Evolutionary conservation across 306 rosid species (phyloP).

Genomic region (Senna tora): DNA sequence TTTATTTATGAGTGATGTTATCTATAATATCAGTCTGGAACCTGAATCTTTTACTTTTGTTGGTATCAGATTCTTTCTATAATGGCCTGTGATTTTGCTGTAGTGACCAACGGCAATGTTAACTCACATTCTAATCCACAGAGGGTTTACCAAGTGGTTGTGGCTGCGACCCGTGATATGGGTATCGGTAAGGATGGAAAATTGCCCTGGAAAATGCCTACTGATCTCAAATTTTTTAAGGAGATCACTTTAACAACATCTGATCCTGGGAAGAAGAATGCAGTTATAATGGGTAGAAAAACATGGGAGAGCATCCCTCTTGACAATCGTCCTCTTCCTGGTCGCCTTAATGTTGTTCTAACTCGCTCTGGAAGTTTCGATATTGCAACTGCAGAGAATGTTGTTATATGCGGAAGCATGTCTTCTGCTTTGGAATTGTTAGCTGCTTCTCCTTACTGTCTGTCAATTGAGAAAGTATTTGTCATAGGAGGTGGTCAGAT

Average conservation of each 20-base stretch:
- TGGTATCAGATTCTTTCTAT: conserved; percentile 42
- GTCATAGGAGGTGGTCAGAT: conserved; percentile 88
- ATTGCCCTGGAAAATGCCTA: conserved; percentile 82
- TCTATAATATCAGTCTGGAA: neutral
- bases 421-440: conserved; percentile 86
- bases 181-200: conserved; percentile 92
- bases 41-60: neutral
- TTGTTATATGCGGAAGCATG: conserved; percentile 83
- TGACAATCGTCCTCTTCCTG: conserved; percentile 72
- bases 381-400: conserved; percentile 92
- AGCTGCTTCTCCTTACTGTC: conserved; percentile 88
- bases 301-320: conserved; percentile 87
- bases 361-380: conserved; percentile 96
- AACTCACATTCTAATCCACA: conserved; percentile 55
- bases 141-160: conserved; percentile 92
- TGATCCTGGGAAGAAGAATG: conserved; percentile 86
- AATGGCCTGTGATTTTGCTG: conserved; percentile 73
- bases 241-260: conserved; percentile 66
- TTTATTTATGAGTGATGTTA: conserved; percentile 10
- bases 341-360: conserved; percentile 90
- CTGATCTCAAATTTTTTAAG: conserved; percentile 78
- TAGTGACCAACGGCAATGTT: conserved; percentile 54
- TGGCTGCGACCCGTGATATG: conserved; percentile 79
- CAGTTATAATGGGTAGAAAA: conserved; percentile 90
- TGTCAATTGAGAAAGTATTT: conserved; percentile 94